phyloP scores from a whole-genome alignment of 2,329 filamentous ascomycete genomes.

The Magnaporthiopsis poae region DNA sequence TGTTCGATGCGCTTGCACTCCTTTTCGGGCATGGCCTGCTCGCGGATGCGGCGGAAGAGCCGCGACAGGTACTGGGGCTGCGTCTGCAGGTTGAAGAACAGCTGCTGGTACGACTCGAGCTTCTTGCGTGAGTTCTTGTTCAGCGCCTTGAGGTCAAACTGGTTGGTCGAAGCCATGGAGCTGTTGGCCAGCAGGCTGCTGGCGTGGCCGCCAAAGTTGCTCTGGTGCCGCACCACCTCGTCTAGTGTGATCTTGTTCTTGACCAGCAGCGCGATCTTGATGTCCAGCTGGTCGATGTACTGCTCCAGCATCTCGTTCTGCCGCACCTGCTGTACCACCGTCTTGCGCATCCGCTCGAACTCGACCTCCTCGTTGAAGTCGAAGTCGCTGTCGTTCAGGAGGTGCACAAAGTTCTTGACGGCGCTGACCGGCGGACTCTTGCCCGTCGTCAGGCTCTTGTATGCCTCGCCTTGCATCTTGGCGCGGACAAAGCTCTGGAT shows the following conservation, averaged over 20 bases:
- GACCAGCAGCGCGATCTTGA: constrained; percentile 94
- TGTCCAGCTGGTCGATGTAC: constrained; percentile 95
- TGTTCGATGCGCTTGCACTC: constrained; percentile 88
- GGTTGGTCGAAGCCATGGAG: constrained; percentile 79
- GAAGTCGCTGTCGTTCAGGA: constrained; percentile 95
- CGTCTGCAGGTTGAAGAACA: constrained; percentile 95
- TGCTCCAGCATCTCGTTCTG: constrained; percentile 96
- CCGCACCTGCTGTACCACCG: constrained; percentile 90
- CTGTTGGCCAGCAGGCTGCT: constrained; percentile 77
- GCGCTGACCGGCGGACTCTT: constrained; percentile 95
- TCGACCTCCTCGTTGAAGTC: constrained; percentile 98
- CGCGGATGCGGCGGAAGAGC: constrained; percentile 73
- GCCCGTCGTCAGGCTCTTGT: constrained; percentile 90
- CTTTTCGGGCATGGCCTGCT: constrained; percentile 77
- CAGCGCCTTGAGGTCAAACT: constrained; percentile 90
- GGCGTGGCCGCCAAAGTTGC: constrained; percentile 77
- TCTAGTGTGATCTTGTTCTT: constrained; percentile 99
- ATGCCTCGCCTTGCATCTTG: constrained; percentile 92
- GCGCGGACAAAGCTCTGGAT: constrained; percentile 93
- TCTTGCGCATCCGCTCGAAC: constrained; percentile 88
- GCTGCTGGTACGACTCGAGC: constrained; percentile 89
- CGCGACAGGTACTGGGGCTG: constrained; percentile 89
- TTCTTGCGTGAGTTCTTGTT: constrained; percentile 96
- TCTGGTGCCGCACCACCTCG: constrained; percentile 93
- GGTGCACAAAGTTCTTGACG: constrained; percentile 94